Conservation (phyloP, 2,329 filamentous ascomycete genomes). For the Exserohilum rostratum region DNA sequence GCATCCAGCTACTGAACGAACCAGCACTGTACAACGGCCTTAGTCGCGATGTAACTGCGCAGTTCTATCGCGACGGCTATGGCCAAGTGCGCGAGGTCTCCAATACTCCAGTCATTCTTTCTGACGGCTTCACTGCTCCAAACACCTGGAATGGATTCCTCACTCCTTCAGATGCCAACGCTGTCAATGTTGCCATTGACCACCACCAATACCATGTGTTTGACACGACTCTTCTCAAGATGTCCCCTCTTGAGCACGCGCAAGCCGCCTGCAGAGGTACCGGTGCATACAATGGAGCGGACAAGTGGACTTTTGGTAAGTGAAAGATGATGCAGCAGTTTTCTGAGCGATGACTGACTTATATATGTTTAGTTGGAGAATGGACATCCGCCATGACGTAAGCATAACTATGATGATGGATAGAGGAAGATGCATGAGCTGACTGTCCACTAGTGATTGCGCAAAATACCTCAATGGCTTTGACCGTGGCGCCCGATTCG, state of each 20-base stretch:
- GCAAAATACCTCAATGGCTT: conserved; percentile 61
- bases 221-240: conserved; percentile 56
- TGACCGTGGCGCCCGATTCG: conserved; percentile 65
- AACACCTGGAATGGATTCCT: conserved; percentile 67
- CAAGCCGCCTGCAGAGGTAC: conserved; percentile 62
- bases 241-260: conserved; percentile 60
- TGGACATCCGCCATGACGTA: conserved; percentile 70
- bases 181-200: conserved; percentile 65
- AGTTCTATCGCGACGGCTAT: conserved; percentile 63
- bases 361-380: conserved; percentile 63
- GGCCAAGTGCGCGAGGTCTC: conserved; percentile 54
- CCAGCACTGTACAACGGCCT: conserved; percentile 55
- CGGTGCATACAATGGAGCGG: conserved; percentile 55
- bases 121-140: conserved; percentile 62
- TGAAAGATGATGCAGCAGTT: not conserved
- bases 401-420: not conserved
- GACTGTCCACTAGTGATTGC: conserved; percentile 50
- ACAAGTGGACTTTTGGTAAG: conserved; percentile 62
- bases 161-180: conserved; percentile 56
- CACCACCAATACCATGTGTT: conserved; percentile 75
- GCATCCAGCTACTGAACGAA: conserved; percentile 65
- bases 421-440: not conserved
- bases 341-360: not conserved
- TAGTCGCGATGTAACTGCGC: conserved; percentile 53
- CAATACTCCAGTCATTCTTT: conserved; percentile 61